Percentiles rank a stretch among this genome's conserved stretches.
Conservation (phyloP, 345 rosid species). For the Cochlearia excelsa region DNA sequence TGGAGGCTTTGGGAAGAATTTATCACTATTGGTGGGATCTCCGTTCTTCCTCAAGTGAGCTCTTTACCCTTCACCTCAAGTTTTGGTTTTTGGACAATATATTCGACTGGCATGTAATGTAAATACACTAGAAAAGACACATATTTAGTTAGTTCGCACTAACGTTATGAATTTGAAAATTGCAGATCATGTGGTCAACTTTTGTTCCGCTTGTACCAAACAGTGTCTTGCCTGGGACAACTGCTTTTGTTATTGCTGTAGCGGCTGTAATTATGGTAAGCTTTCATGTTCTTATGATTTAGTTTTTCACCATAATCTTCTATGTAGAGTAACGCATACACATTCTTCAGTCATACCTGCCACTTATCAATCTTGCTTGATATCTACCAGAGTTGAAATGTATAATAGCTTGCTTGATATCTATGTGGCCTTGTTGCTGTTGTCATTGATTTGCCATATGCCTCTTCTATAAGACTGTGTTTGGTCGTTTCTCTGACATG, state of each 20-base stretch:
- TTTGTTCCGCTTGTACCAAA: conserved; percentile 74
- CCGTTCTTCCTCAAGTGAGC: conserved; percentile 75
- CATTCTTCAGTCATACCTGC: no score
- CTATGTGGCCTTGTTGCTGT: not conserved
- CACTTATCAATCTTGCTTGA: no score
- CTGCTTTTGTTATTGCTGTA: conserved; percentile 57
- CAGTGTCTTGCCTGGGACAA: conserved; percentile 62
- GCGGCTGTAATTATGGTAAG: conserved; percentile 76
- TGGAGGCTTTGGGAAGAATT: conserved; percentile 90
- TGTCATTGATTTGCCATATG: no score
- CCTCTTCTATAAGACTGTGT: not conserved
- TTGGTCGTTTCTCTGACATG: conserved; percentile 2
- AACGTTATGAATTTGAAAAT: conserved; percentile 9
- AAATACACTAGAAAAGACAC: not conserved
- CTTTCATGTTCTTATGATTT: conserved; percentile 17
- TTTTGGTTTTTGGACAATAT: not conserved
- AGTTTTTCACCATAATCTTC: no score
- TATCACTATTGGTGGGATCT: conserved; percentile 69
- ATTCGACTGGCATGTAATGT: not conserved
- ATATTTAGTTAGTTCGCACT: not conserved
- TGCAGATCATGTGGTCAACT: conserved; percentile 92
- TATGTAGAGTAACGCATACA: not conserved
- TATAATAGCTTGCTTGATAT: no score
- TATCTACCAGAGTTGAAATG: no score
- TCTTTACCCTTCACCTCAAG: conserved; percentile 8